Conservation (phyloP, 106 monocot species). For the Vanilla planifolia region DNA sequence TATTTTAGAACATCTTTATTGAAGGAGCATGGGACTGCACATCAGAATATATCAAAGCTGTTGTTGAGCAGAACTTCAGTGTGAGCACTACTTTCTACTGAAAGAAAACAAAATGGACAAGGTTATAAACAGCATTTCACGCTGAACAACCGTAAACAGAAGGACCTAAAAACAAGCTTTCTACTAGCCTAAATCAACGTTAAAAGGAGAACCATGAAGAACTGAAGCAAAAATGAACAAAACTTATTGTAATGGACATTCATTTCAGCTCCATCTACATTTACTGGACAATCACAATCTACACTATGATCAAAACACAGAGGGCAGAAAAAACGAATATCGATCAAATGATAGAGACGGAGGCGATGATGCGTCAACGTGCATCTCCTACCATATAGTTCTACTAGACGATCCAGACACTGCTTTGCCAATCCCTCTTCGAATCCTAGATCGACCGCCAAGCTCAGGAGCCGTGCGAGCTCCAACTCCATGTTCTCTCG, state of each 20-base stretch:
- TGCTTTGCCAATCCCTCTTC: conserved; percentile 44
- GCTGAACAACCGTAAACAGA: too few relatives aligned
- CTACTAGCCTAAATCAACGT: too few relatives aligned
- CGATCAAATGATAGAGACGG: background rate
- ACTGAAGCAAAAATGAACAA: background rate
- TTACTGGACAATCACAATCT: background rate
- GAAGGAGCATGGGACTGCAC: too few relatives aligned
- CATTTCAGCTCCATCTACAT: background rate
- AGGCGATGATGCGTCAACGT: conserved; percentile 7
- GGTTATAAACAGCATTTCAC: too few relatives aligned
- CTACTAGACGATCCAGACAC: conserved; percentile 73
- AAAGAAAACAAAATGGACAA: too few relatives aligned
- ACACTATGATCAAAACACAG: too few relatives aligned
- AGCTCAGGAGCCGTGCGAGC: conserved; percentile 58
- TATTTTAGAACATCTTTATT: too few relatives aligned
- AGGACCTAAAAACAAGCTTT: too few relatives aligned
- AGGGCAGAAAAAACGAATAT: background rate
- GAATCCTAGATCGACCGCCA: conserved; percentile 81
- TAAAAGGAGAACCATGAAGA: too few relatives aligned
- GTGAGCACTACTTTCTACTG: too few relatives aligned
- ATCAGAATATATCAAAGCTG: too few relatives aligned
- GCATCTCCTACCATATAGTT: conserved; percentile 59
- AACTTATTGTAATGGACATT: background rate
- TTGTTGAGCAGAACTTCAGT: too few relatives aligned
- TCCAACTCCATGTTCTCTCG: conserved; percentile 45